Base-by-base conservation (phyloP, 257 asterid genomes). In the Paraleonurus japonicus region DNA sequence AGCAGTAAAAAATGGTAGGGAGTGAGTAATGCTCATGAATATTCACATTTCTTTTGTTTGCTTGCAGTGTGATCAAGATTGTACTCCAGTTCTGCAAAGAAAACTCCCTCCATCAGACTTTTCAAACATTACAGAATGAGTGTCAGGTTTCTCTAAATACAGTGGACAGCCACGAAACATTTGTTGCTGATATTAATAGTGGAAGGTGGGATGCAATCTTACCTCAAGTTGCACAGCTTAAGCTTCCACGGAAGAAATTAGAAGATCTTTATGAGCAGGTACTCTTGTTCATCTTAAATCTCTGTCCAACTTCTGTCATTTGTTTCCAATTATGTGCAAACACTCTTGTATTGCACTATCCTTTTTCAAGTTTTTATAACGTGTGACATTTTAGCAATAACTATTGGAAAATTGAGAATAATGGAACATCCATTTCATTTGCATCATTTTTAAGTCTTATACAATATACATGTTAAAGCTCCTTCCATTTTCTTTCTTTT, bases 191-290 rank as follows among this genome's bases (percentile, higher is more conserved):
- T 80, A 84, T 94, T 74, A 94, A 94, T 65, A 83, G 96, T 77
- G 97, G 98, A 81, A 85, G 96, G 84, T 94, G 98, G 98, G 98
- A 94, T 81, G 97, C 98, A 16, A 92, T 94, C 67, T 85, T 94
- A 69, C 97, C 98, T 43, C 98, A 94, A 82, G 87, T 94, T 70
- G 83, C 98, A 64, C 98, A 94, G 70, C 92, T 94, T 50, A 94
- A 91, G 89, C 95, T 94, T 69, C 92, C 99, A 0, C 81, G 97
- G 57, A 91, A 94, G 83, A 91, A 81, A 60, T 84, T 94, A 67
- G 99, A 94, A 78, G 99, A 91, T 79, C 88, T 94, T 26, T 94
- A 94, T 66, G 99, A 94, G 88, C 99, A 89, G 96, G 97, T 94
- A 35, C 17, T 70, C 54, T 71, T 61, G 59, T 45, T 15, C 28